Evolutionary conservation across 495 filamentous ascomycete species (phyloP).

Genomic region (Penicillium steckii): DNA sequence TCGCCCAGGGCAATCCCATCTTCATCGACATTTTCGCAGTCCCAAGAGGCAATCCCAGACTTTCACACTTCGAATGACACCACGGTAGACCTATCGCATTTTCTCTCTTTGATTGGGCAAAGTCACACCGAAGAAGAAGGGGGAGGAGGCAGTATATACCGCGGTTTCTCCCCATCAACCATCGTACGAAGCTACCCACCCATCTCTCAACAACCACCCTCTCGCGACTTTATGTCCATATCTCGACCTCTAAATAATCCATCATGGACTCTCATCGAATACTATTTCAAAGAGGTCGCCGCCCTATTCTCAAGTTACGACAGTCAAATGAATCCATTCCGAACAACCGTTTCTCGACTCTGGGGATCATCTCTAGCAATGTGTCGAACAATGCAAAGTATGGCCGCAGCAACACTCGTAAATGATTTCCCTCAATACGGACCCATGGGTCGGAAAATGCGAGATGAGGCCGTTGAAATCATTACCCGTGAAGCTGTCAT

Average conservation of each 20-base stretch:
- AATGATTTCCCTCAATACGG: constrained; percentile 56
- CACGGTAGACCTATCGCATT: constrained; percentile 25
- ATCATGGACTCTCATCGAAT: constrained; percentile 55
- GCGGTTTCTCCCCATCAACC: constrained; percentile 36
- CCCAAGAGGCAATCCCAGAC: constrained; percentile 22
- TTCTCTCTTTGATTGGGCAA: constrained; percentile 31
- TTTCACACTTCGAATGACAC: constrained; percentile 25
- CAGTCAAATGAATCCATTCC: constrained; percentile 57
- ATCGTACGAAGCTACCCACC: constrained; percentile 43
- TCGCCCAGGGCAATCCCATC: constrained; percentile 20
- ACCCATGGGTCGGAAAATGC: constrained; percentile 50
- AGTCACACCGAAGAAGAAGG: constrained; percentile 19
- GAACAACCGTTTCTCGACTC: constrained; percentile 53
- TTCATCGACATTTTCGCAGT: constrained; percentile 15
- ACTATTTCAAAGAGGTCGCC: constrained; percentile 60
- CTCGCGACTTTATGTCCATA: constrained; percentile 34
- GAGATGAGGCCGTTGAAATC: constrained; percentile 47
- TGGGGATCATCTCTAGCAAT: constrained; percentile 57
- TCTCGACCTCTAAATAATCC: constrained; percentile 43
- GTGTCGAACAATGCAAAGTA: constrained; percentile 59
- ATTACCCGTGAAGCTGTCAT: constrained; percentile 44
- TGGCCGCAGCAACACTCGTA: constrained; percentile 59
- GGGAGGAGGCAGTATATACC: constrained; percentile 16
- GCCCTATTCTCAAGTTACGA: constrained; percentile 59
- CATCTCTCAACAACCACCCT: constrained; percentile 11